Evolutionary conservation across 331 rosid genomes (phyloP), one percentile per base, ranked within the genome.

Genomic region (Pyracantha coccinea): DNA sequence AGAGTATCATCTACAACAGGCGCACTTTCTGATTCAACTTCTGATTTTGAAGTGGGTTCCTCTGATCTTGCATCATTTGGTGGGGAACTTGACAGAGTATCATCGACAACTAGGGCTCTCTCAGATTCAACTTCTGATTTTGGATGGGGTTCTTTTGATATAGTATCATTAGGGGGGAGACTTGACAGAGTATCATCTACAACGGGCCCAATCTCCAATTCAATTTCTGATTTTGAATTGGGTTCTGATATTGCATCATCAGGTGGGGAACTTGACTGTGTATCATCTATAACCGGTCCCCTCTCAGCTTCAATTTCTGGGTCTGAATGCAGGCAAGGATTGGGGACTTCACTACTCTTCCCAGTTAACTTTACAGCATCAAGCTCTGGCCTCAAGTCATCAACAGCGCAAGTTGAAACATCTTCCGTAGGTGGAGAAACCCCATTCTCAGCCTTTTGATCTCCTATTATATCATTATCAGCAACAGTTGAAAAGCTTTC

Each of bases 321-420:
- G n/a, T 25, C n/a, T 27, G 69, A 73, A 60, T 38, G 69, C 27
- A 60, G 66, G 52, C 50, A 52, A 73, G 69, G 69, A 52, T 31
- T 85, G 23, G 64, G 65, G 58, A 23, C 71, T 70, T 35, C 75
- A 52, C 52, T 41, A 58, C n/a, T 55, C 44, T 79, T 44, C n/a
- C 60, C 19, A 47, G 29, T 66, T 44, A 41, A 31, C 10, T 75
- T 29, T 23, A 64, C 80, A 17, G 23, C 66, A 38, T 75, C 79
- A 50, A 28, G 29, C 76, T 41, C 80, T 53, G 66, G 64, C 21
- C 14, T 81, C 52, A 38, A 75, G 71, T 80, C 77, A 25, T 28
- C 77, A 65, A 66, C 71, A 28, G 21, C 57, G 28, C 29, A 45
- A 57, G 66, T 60, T 53, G 84, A 27, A 58, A 60, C 32, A 33